Percentiles rank a stretch among this genome's conserved stretches.
Evolutionary conservation across 345 rosid species (phyloP).

Genomic region (Dovyalis caffra): DNA sequence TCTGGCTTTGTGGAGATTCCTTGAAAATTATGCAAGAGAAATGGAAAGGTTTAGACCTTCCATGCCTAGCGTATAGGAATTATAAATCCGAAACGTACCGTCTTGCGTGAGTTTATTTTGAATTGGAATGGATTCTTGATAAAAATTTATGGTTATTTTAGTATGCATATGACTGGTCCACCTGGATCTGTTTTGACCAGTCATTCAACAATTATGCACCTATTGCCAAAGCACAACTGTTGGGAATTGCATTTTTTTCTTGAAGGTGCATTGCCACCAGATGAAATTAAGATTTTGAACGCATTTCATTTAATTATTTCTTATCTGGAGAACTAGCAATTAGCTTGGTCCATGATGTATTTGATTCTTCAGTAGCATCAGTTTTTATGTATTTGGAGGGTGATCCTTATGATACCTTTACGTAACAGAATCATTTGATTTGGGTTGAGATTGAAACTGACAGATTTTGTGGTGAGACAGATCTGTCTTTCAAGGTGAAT

Average conservation of each 20-base stretch:
- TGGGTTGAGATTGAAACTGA: neutral
- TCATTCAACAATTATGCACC: conserved; percentile 1
- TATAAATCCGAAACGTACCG: neutral
- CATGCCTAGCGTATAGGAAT: neutral
- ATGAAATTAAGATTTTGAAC: conserved; percentile 4
- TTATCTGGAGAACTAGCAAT: conserved; percentile 8
- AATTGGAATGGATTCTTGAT: conserved; percentile 4
- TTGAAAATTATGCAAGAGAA: conserved; percentile 16
- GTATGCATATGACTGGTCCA: neutral
- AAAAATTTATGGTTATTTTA: neutral
- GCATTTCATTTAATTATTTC: neutral
- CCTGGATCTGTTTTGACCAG: neutral
- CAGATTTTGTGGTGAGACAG: conserved; percentile 3
- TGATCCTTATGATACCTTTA: neutral
- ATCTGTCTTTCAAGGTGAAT: conserved; percentile 1
- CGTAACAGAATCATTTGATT: neutral
- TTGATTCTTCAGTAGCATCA: conserved; percentile 2
- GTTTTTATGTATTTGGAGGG: neutral
- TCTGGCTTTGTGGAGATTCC: conserved; percentile 21
- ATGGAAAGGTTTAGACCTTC: conserved; percentile 16
- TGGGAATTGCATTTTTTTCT: conserved; percentile 1
- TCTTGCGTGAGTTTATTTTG: conserved; percentile 3
- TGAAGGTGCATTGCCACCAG: neutral
- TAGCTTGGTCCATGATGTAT: neutral
- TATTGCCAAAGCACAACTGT: neutral